A percentile compares a stretch with the other conserved stretches of the same genome.
These are phyloP conservation scores for Mucor lusitanicus DNA, from an alignment of 371 early-diverging fungal species.

Conservation along the genomic window DNA sequence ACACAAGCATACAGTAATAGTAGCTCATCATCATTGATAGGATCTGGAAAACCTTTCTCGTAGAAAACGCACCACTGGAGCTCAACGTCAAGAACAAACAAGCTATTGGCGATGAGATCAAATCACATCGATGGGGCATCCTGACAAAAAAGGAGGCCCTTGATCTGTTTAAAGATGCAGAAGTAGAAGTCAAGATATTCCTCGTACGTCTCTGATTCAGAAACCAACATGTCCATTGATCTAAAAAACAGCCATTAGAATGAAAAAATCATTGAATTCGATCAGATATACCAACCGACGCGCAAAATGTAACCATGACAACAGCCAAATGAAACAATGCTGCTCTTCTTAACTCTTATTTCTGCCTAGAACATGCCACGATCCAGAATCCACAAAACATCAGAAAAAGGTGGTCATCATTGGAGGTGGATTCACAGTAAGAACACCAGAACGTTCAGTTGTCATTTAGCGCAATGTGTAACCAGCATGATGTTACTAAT, in stretches of 20 bases:
- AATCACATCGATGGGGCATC: constrained; percentile 22
- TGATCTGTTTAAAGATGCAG: constrained; percentile 22
- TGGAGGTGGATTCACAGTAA: constrained; percentile 48
- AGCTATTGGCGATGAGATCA: constrained; percentile 6
- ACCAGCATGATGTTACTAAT: background rate
- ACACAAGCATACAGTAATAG: too few relatives aligned
- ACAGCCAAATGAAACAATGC: constrained; percentile 5
- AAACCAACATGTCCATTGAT: too few relatives aligned
- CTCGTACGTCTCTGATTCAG: constrained; percentile 14
- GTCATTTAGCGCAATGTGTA: background rate
- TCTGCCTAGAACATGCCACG: background rate
- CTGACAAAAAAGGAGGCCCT: constrained; percentile 17
- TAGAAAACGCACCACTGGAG: constrained; percentile 22
- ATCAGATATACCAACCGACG: background rate
- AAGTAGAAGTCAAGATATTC: constrained; percentile 25
- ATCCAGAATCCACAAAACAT: background rate
- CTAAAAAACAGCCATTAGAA: constrained; percentile 8
- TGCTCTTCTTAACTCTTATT: background rate
- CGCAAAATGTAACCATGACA: background rate
- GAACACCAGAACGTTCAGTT: background rate
- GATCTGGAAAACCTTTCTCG: constrained; percentile 37
- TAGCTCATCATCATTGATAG: constrained; percentile 1
- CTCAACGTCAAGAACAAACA: constrained; percentile 27
- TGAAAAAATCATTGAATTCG: constrained; percentile 28
- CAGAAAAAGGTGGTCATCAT: constrained; percentile 34